Base-by-base conservation (phyloP, 1,284 basidiomycete genomes). In the Ganoderma multipileum region DNA sequence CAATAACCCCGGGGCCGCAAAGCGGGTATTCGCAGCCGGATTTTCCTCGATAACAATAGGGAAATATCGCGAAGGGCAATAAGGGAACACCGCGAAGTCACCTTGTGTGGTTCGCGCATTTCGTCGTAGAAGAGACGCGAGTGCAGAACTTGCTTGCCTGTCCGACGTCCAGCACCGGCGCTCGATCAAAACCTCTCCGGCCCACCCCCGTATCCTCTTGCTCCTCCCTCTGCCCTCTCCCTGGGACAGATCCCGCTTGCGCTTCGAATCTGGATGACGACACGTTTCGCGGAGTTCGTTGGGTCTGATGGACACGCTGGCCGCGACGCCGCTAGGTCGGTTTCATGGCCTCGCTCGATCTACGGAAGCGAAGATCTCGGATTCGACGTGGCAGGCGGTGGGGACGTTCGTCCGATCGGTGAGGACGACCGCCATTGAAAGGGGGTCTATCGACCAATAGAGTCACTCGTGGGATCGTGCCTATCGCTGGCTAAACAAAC, bases 381-480 rank as follows among this genome's bases (percentile, higher is more conserved):
- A 50, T 11, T 3, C 23, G 47, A 23, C 23, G 36, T 26, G 23
- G 23, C 47, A 2, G 23, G 23, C 23, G 5, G 3, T 12, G 47
- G 47, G 4, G 6, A 12, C n/a, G 44, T 47, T 11, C 2, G 8
- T 12, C 44, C 12, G 23, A 2, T 14, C 5, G 47, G 4, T 23
- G 23, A 50, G 9, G 23, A 26, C 23, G 23, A 23, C 12, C 12
- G 3, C 47, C 23, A 26, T 26, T 12, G 23, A 20, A 12, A 14
- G 47, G 3, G 20, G 44, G n/a, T 23, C 6, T 26, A 26, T 50
- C 97, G 0, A 93, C 92, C 0, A 95, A 97, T 0, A 9, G 4
- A 11, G 2, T 26, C 14, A 23, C 23, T 26, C 9, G 23, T 26
- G 12, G 12, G 23, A 14, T 12, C 23, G 47, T 50, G 47, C 47